A percentile compares a stretch with the other conserved stretches of the same genome.
Conservation (phyloP, 331 rosid species). For the Erythrophleum ivorense region DNA sequence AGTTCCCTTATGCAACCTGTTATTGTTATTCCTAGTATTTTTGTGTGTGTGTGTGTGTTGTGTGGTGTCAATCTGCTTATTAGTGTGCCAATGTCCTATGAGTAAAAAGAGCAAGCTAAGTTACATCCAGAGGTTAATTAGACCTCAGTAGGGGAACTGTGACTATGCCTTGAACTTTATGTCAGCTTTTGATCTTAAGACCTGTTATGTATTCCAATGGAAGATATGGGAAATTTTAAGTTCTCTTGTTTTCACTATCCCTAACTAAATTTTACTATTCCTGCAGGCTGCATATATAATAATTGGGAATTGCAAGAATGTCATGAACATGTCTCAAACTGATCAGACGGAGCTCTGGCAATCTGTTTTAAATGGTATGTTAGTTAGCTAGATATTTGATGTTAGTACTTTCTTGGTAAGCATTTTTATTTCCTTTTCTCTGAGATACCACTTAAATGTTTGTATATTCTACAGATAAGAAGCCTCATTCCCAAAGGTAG, state of each 20-base stretch:
- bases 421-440: constrained; percentile 21
- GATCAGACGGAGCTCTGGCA: constrained; percentile 98
- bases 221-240: constrained; percentile 21
- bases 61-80: neutral
- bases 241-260: neutral
- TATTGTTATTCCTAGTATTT: neutral
- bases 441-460: constrained; percentile 1
- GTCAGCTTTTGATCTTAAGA: neutral
- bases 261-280: constrained; percentile 29
- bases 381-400: constrained; percentile 37
- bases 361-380: constrained; percentile 76
- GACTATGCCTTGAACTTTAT: constrained; percentile 22
- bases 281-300: constrained; percentile 88
- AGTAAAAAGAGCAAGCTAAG: neutral
- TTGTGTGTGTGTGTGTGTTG: neutral
- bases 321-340: constrained; percentile 97
- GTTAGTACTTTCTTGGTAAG: neutral
- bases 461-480: constrained; percentile 16
- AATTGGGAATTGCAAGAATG: constrained; percentile 88
- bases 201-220: constrained; percentile 17
- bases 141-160: neutral
- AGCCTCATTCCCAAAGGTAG: neutral
- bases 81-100: neutral
- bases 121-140: neutral
- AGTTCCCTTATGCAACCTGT: neutral